phyloP scores from a whole-genome alignment of 2,329 filamentous ascomycete genomes.

The Zalaria obscura region DNA sequence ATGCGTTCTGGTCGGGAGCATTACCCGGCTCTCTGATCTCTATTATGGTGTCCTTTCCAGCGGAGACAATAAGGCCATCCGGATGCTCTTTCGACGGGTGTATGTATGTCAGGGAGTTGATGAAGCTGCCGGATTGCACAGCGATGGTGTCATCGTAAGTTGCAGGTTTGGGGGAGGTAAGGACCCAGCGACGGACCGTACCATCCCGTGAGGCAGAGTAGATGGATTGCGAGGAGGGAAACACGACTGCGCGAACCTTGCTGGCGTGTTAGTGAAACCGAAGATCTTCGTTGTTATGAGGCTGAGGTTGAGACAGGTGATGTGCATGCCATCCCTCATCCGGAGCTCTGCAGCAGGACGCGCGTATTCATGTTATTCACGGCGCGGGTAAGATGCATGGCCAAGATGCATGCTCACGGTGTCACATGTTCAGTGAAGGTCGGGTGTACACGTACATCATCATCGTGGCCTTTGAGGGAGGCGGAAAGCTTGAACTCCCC shows the following conservation, averaged over 20 bases:
- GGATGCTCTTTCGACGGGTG: conserved; percentile 54
- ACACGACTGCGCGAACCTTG: conserved; percentile 76
- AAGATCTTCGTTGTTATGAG: too few species aligned
- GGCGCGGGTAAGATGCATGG: too few species aligned
- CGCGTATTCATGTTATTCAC: too few species aligned
- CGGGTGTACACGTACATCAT: conserved; percentile 55
- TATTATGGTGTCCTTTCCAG: conserved; percentile 84
- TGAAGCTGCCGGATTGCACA: conserved; percentile 67
- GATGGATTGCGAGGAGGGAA: conserved; percentile 56
- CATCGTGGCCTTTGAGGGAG: conserved; percentile 74
- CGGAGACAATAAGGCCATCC: conserved; percentile 72
- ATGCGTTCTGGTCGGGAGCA: conserved; percentile 58
- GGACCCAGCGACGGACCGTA: conserved; percentile 77
- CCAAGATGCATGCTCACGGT: neutral
- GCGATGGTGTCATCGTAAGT: conserved; percentile 65
- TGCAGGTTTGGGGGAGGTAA: conserved; percentile 49
- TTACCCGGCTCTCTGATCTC: conserved; percentile 67
- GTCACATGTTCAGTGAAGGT: neutral
- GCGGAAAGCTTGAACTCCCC: conserved; percentile 86
- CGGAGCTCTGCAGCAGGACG: too few species aligned
- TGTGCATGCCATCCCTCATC: too few species aligned
- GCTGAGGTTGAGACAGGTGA: too few species aligned
- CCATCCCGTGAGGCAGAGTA: conserved; percentile 85
- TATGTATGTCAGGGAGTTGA: conserved; percentile 72
- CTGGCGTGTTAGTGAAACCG: conserved; percentile 1